Evolutionary conservation across 768 basidiomycete species (phyloP), one percentile per base, ranked within the genome.

Genomic region (Cyclocybe cylindracea): DNA sequence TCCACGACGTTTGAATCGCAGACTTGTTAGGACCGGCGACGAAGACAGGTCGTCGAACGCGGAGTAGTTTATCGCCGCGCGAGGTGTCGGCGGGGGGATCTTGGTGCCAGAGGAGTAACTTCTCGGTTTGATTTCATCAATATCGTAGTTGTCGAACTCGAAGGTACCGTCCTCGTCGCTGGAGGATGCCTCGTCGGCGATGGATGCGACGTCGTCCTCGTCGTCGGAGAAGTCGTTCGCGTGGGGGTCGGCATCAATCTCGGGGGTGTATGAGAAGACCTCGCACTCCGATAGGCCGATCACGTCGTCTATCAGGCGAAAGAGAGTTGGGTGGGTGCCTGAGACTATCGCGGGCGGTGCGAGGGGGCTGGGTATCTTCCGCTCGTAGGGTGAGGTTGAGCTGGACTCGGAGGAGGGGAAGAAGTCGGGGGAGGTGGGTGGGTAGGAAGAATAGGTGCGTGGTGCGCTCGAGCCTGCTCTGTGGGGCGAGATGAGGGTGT

Each of bases 201-300:
- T 72, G 39, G 83, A 83, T 0, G 80, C 80, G 48, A 83, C 72
- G 58, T 91, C 89, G 57, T 89, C 88, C 59, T 90, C 88, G 64
- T 87, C 87, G 61, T 90, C 87, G 24, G 83, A 82, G 62, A 85
- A 82, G 73, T 91, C 85, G 64, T 84, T 83, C 39, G 89, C 91
- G 59, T 98, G 94, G 1, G 97, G 97, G 73, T 99, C 97, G 19
- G 88, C 87, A 58, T 96, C 93, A 53, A 89, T 85, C 70, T 96
- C 93, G 42, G 96, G 97, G 37, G 83, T 80, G 75, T 94, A 99
- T 2, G 92, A 90, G 71, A 88, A 99, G 52, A 98, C 94, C 66
- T 98, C 95, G 75, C 93, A 97, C 55, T 98, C 94, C 37, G 83
- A 73, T 18, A 99, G 79, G 31, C 89, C 88, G 58, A 99, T 91